Evolutionary conservation across 2,329 filamentous ascomycete genomes (phyloP).

Genomic region (Penicillium janthinellum): DNA sequence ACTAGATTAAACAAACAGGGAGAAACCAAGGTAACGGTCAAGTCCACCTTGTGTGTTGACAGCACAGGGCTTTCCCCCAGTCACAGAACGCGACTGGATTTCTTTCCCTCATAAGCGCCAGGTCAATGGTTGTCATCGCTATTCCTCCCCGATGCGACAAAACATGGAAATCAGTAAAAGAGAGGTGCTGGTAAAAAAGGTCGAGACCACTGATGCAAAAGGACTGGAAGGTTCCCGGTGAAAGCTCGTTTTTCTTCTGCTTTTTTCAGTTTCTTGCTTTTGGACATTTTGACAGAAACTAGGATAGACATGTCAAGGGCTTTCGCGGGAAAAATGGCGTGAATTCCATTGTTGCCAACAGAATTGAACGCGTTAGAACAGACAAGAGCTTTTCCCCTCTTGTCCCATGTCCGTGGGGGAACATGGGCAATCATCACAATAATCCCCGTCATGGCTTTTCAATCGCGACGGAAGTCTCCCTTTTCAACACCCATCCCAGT

Average conservation of each 20-base stretch:
- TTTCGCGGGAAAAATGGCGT: constrained; percentile 25
- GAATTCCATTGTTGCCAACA: constrained; percentile 23
- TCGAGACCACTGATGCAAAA: constrained; percentile 30
- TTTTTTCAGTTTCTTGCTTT: constrained; percentile 38
- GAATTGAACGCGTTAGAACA: constrained; percentile 24
- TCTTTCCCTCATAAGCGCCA: constrained; percentile 99
- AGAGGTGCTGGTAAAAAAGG: constrained; percentile 25
- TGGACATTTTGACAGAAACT: constrained; percentile 39
- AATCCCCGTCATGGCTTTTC: constrained; percentile 28
- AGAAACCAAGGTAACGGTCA: constrained; percentile 74
- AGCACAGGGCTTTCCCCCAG: constrained; percentile 98
- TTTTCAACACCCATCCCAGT: constrained; percentile 35
- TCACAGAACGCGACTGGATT: constrained; percentile 63
- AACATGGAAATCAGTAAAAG: constrained; percentile 32
- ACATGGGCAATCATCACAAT: constrained; percentile 23
- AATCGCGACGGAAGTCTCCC: constrained; percentile 28
- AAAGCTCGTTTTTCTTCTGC: constrained; percentile 37
- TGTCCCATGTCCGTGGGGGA: constrained; percentile 9
- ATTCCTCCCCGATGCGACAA: constrained; percentile 40
- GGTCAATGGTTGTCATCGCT: constrained; percentile 57
- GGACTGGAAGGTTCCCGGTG: constrained; percentile 31
- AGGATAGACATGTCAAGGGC: constrained; percentile 45
- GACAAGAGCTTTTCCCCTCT: constrained; percentile 30
- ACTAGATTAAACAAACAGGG: constrained; percentile 41
- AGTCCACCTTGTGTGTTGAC: constrained; percentile 76